Evolutionary conservation across 495 filamentous ascomycete genomes (phyloP).

Genomic region (Penicillium malachiteum): DNA sequence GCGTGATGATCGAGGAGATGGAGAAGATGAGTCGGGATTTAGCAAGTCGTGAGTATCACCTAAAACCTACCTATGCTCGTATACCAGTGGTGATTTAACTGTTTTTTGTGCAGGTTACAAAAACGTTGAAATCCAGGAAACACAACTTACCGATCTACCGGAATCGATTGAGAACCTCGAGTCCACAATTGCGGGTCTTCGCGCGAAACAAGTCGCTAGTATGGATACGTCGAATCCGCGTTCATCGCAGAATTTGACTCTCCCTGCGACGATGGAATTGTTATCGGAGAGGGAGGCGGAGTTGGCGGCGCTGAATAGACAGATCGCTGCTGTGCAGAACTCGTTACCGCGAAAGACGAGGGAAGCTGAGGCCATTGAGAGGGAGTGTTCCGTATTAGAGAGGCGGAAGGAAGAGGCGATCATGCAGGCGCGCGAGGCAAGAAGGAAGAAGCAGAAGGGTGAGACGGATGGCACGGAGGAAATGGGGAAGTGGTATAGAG

Average conservation of each 20-base stretch:
- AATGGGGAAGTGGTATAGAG: conserved; percentile 77
- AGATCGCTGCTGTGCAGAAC: conserved; percentile 63
- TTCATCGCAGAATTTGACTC: conserved; percentile 42
- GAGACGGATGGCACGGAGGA: conserved; percentile 80
- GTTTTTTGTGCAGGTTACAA: conserved; percentile 53
- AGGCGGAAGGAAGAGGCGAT: conserved; percentile 64
- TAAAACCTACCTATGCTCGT: not conserved
- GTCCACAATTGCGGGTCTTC: conserved; percentile 54
- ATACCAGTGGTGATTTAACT: not conserved
- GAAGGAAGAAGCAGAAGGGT: conserved; percentile 70
- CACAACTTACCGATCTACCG: conserved; percentile 59
- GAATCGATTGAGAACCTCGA: conserved; percentile 62
- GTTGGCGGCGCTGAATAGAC: conserved; percentile 62
- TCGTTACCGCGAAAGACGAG: conserved; percentile 68
- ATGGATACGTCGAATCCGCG: conserved; percentile 34
- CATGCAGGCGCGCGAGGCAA: conserved; percentile 74
- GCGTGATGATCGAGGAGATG: conserved; percentile 67
- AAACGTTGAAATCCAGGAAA: conserved; percentile 59
- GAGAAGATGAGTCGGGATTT: conserved; percentile 67
- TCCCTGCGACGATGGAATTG: conserved; percentile 38
- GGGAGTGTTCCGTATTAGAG: conserved; percentile 71
- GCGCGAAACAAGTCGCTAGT: conserved; percentile 41
- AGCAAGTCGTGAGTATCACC: conserved; percentile 35
- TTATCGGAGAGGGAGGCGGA: conserved; percentile 59
- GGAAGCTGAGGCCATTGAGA: conserved; percentile 68